Evolutionary conservation across 2,329 filamentous ascomycete genomes (phyloP).

Genomic region (Neonectria faginata): DNA sequence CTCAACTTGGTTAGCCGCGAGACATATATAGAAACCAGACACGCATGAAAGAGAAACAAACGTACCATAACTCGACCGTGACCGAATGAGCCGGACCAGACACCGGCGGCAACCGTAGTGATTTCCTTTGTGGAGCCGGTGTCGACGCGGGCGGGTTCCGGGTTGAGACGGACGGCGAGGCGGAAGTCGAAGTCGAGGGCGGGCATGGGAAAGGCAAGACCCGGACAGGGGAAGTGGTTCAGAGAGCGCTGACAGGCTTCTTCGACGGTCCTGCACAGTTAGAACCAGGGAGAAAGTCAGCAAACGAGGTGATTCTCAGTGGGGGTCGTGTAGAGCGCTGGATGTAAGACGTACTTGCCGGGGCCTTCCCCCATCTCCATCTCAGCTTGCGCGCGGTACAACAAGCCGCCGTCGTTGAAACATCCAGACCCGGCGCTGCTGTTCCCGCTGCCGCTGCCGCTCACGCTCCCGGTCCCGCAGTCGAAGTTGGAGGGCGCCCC

Average conservation of each 20-base stretch:
- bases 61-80: conserved; percentile 60
- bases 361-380: conserved; percentile 44
- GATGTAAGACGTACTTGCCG: conserved; percentile 41
- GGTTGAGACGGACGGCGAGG: conserved; percentile 60
- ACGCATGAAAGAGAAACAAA: conserved; percentile 15
- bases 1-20: conserved; percentile 41
- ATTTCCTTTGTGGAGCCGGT: conserved; percentile 60
- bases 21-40: conserved; percentile 11
- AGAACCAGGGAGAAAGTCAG: conserved; percentile 36
- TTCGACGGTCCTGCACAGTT: conserved; percentile 48
- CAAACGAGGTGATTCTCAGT: conserved; percentile 1
- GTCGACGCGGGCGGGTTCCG: conserved; percentile 58
- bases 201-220: conserved; percentile 58
- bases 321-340: not conserved
- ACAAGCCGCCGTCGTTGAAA: conserved; percentile 43
- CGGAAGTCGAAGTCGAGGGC: conserved; percentile 63
- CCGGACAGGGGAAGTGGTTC: conserved; percentile 56
- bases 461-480: conserved; percentile 13
- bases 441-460: conserved; percentile 19
- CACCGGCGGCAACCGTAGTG: conserved; percentile 60
- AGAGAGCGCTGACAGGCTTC: conserved; percentile 54
- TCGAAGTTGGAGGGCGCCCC: conserved; percentile 6
- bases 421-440: conserved; percentile 35
- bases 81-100: conserved; percentile 62
- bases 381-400: conserved; percentile 45